These are phyloP conservation scores for Aspergillus saccharolyticus DNA, from an alignment of 495 filamentous ascomycete genomes.

Conservation along the genomic window DNA sequence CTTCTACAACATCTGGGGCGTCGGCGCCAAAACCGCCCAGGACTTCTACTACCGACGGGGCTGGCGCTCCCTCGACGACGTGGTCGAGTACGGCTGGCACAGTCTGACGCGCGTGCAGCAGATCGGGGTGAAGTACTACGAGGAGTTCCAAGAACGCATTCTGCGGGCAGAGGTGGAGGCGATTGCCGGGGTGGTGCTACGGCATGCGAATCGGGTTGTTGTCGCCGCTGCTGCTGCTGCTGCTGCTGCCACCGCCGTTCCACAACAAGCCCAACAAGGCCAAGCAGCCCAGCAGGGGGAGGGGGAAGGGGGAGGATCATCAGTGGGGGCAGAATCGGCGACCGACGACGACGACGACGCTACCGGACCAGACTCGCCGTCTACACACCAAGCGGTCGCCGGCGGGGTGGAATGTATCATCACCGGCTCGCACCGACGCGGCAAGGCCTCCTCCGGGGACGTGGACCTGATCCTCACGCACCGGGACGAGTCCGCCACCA, in stretches of 20 bases:
- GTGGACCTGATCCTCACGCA: constrained; percentile 86
- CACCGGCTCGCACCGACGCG: constrained; percentile 80
- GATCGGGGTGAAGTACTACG: constrained; percentile 93
- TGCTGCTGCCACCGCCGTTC: too few relatives aligned
- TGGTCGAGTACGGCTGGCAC: constrained; percentile 79
- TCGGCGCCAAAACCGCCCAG: constrained; percentile 75
- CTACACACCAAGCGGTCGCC: too few relatives aligned
- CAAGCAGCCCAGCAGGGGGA: neutral
- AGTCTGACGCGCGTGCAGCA: constrained; percentile 73
- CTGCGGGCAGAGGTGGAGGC: constrained; percentile 66
- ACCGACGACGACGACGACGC: constrained; percentile 4
- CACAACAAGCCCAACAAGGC: too few relatives aligned
- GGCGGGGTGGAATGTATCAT: constrained; percentile 64
- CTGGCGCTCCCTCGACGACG: constrained; percentile 76
- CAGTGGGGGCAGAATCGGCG: neutral
- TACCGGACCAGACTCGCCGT: too few relatives aligned
- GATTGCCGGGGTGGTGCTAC: constrained; percentile 57
- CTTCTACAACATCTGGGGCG: constrained; percentile 85
- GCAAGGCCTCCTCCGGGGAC: constrained; percentile 69
- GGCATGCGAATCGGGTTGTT: constrained; percentile 51
- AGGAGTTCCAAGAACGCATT: constrained; percentile 72
- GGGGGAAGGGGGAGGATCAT: neutral
- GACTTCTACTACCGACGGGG: constrained; percentile 75
- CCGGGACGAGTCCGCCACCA: constrained; percentile 60
- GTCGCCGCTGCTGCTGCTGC: too few relatives aligned